Base-by-base conservation (phyloP, 345 rosid species). In the Bruguiera parviflora region DNA sequence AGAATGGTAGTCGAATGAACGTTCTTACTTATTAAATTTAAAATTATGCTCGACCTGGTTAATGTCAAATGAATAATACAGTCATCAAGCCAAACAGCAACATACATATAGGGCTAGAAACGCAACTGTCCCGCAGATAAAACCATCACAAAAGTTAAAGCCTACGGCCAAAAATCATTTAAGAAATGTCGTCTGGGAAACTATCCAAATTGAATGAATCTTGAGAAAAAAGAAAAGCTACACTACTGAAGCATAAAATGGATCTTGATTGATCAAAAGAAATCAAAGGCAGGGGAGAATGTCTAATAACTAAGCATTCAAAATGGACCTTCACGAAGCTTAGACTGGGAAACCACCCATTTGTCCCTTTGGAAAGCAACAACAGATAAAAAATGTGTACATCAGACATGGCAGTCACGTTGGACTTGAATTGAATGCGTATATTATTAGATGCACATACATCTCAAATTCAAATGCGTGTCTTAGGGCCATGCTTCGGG, bases 111-210 rank as follows among this genome's bases (percentile, higher is more conserved):
- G 49, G 18, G 18, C 16, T 13, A 43, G 16, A 43, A 69, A 66
- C 70, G 63, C 58, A 53, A 58, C 66, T 31, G 49, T 66, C 63
- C 24, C 53, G 28, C 27, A 63, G 22, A 60, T 64, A 56, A 75
- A 49, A 64, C 58, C 73, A 71, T 49, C 20, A 58, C n/a, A 75
- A 75, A 64, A 67, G 73, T 74, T 71, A 68, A 79, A 60, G 37
- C 49, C 27, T 29, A 2, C 22, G 56, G 58, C 51, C 46, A 29
- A 65, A 37, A 29, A 46, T 32, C n/a, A 51, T 27, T 65, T 27
- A 29, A 5, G 20, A 31, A 65, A 6, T 66, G 61, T 33, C 60
- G 20, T n/a, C 29, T 10, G n/a, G 19, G 19, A 53, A 52, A 53
- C 58, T 8, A 43, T 43, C 10, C 25, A 11, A 55, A 22, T 10